Conservation (phyloP, 78 protist genomes). For the Cavenderia fasciculata region DNA sequence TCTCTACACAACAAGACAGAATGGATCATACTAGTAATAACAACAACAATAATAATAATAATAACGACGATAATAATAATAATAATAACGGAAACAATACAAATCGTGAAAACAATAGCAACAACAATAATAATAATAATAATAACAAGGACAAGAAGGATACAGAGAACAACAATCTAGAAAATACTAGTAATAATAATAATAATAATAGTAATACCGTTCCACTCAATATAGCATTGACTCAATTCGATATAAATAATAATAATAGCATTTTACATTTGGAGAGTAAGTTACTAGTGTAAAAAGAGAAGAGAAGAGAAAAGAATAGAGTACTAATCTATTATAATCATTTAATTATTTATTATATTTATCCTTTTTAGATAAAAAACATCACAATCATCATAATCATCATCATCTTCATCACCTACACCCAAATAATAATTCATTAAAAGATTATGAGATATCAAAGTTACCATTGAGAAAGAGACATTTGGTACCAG, state of each 20-base stretch:
- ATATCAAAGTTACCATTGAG: conserved; percentile 62
- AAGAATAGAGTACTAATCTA: too few species aligned
- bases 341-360: neutral
- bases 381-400: neutral
- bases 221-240: neutral
- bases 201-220: neutral
- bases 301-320: too few species aligned
- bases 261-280: too few species aligned
- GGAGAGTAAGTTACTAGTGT: too few species aligned
- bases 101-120: neutral
- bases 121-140: neutral
- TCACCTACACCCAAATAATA: too few species aligned
- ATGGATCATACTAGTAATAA: neutral
- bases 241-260: too few species aligned
- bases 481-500: conserved; percentile 76
- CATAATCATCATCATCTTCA: too few species aligned
- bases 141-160: neutral
- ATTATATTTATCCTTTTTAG: neutral
- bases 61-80: neutral
- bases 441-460: conserved; percentile 39
- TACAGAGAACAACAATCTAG: neutral
- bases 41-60: neutral
- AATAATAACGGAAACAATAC: neutral
- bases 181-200: neutral
- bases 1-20: conserved; percentile 24